Evolutionary conservation across 805 yeast genomes (phyloP), one percentile per base, ranked within the genome.

Genomic region (Yueomyces sinensis): DNA sequence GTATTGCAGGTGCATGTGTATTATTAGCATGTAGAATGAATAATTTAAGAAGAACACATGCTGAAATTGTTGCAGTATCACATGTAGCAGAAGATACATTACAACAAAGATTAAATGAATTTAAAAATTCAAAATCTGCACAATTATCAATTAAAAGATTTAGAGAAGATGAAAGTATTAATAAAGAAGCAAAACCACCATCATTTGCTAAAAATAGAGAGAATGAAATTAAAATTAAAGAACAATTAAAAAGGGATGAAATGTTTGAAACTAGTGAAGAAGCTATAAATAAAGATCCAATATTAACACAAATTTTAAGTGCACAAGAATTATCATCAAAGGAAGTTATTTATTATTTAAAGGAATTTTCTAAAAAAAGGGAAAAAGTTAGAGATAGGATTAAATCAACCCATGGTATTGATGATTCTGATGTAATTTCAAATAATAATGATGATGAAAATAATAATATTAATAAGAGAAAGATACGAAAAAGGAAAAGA

Each of bases 1-100:
- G 99, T 48, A 74, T 91, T 35, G 98, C 98, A 0, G 99, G 97
- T 17, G 98, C 98, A 0, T 86, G 96, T 58, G 65, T 91, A 2
- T 54, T 93, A 31, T 61, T 91, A 33, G 98, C 99, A 0, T 91
- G 96, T 2, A 70, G 98, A 58, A 93, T 91, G 97, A 91, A 91
- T 59, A 87, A 87, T 51, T 77, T 82, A 53, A 70, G 95, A 50
- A 68, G 97, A 50, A 78, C 94, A 3, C 95, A 89, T 54, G 72
- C 87, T 1, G 97, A 93, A 54, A 79, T 91, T 35, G 96, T 89
- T 14, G 89, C 93, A 0, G 91, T 91, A 6, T 89, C 97, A 1
- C 94, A 84, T 54, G 87, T 91, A 18, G 95, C 95, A 5, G 94
- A 84, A 47, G 91, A 82, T 40, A 93, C 99, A 1, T 67, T 91